A percentile compares a stretch with the other conserved stretches of the same genome.
Evolutionary conservation across 352 stramenopile genomes (phyloP).

Genomic region (Elongisporangium prolatum): DNA sequence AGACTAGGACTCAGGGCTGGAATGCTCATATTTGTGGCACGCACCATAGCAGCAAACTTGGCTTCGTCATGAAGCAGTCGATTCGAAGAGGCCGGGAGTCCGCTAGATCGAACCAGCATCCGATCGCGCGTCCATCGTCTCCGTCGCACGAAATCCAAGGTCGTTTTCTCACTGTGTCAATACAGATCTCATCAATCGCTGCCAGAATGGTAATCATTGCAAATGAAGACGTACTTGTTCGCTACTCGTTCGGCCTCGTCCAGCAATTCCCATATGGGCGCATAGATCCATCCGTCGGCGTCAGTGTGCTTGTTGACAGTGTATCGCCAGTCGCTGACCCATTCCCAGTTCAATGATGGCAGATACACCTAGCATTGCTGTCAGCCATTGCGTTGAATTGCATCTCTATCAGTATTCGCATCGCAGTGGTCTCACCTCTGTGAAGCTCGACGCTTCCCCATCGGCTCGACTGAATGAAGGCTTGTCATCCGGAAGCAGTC

Average conservation of each 20-base stretch:
- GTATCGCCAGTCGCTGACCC: constrained; percentile 44
- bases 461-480: constrained; percentile 20
- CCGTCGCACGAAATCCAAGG: constrained; percentile 33
- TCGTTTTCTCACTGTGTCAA: constrained; percentile 25
- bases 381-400: not conserved
- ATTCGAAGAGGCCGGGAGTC: constrained; percentile 23
- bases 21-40: too few relatives aligned
- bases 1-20: too few relatives aligned
- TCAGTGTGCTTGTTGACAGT: constrained; percentile 47
- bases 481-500: constrained; percentile 8
- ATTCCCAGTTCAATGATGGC: constrained; percentile 54
- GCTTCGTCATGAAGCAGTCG: constrained; percentile 26
- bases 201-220: not conserved
- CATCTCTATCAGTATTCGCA: not conserved
- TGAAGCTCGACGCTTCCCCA: constrained; percentile 33
- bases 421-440: constrained; percentile 16
- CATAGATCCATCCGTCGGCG: constrained; percentile 53
- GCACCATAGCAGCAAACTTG: constrained; percentile 29
- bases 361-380: constrained; percentile 28
- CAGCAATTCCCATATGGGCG: constrained; percentile 25
- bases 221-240: constrained; percentile 10
- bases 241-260: constrained; percentile 7
- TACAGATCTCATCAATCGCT: not conserved
- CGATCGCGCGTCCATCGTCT: constrained; percentile 56
- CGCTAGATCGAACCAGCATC: constrained; percentile 33